Conservation (phyloP, 2,329 filamentous ascomycete genomes). For the Pyrenophora teres region DNA sequence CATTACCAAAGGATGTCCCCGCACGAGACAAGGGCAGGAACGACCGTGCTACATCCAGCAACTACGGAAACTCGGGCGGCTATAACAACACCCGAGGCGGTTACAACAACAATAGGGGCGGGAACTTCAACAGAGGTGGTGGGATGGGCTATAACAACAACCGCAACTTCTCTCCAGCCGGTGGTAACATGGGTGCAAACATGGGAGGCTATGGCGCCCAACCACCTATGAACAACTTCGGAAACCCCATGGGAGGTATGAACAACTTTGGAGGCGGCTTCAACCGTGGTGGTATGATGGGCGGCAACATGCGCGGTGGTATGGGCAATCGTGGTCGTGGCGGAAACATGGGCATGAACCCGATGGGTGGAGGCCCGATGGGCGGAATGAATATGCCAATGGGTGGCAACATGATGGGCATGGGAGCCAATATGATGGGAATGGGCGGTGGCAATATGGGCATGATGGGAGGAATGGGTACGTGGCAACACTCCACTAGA, state of each 20-base stretch:
- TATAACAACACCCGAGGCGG: constrained; percentile 48
- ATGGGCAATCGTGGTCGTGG: constrained; percentile 50
- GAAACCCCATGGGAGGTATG: constrained; percentile 41
- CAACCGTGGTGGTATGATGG: constrained; percentile 51
- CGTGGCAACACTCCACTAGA: constrained; percentile 14
- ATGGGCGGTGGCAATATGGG: constrained; percentile 38
- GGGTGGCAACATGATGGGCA: constrained; percentile 47
- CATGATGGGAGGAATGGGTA: constrained; percentile 45
- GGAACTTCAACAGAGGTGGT: constrained; percentile 40
- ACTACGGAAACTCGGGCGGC: constrained; percentile 56
- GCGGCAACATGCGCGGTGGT: constrained; percentile 52
- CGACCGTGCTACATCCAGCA: constrained; percentile 56
- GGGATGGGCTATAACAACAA: constrained; percentile 43
- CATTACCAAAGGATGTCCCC: constrained; percentile 85
- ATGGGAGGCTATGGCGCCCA: constrained; percentile 54
- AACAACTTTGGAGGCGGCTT: constrained; percentile 47
- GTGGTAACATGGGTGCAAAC: constrained; percentile 46
- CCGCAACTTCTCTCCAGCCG: constrained; percentile 44
- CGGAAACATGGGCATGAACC: constrained; percentile 44
- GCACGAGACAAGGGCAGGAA: constrained; percentile 69
- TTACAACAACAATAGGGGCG: constrained; percentile 38
- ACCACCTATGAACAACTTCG: constrained; percentile 54
- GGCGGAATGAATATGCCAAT: constrained; percentile 48
- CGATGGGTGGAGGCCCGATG: constrained; percentile 45
- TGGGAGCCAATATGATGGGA: constrained; percentile 45